Evolutionary conservation across 768 basidiomycete genomes (phyloP), one percentile per base, ranked within the genome.

Genomic region (Leccinum variicolor): DNA sequence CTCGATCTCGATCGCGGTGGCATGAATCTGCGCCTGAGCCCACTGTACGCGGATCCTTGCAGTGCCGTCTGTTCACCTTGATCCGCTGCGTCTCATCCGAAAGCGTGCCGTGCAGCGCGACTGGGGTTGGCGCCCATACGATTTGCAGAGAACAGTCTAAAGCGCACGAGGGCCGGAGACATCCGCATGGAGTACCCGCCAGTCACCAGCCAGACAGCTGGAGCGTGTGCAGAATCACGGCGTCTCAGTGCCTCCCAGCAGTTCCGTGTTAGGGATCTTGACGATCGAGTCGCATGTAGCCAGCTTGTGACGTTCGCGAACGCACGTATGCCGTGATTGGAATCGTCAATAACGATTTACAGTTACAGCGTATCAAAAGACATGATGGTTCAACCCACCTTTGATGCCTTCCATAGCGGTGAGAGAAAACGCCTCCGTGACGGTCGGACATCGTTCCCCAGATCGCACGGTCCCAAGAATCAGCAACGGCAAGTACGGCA

Each of bases 251-350:
- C 97, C 97, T 61, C 96, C 96, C 17, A 99, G 77, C 6, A 96
- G 83, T 68, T 98, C 94, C 96, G 98, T 98, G 70, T 92, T 90
- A 61, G 98, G 86, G 31, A 98, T 90, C 68, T 96, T 94, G 65
- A 95, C 84, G 66, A 98, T 89, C 25, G 96, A 97, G 68, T 94
- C 91, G 74, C 95, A 97, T 13, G 96, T 95, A 66, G 93, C 95
- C n/a, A n/a, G n/a, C n/a, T n/a, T 96, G 69, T 49, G 58, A 56
- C 63, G 36, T 33, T 43, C 56, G 65, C 33, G 64, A 63, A 60
- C 53, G 45, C 43, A 52, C 48, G 25, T 13, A 50, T 58, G 33
- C 51, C 70, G 53, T 28, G 31, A 59, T 61, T 63, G 61, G 55
- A 63, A 45, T 52, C 53, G 50, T 66, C 56, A 68, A 54, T 64